phyloP scores from a whole-genome alignment of 2,329 filamentous ascomycete species.

The Colletotrichum siamense region DNA sequence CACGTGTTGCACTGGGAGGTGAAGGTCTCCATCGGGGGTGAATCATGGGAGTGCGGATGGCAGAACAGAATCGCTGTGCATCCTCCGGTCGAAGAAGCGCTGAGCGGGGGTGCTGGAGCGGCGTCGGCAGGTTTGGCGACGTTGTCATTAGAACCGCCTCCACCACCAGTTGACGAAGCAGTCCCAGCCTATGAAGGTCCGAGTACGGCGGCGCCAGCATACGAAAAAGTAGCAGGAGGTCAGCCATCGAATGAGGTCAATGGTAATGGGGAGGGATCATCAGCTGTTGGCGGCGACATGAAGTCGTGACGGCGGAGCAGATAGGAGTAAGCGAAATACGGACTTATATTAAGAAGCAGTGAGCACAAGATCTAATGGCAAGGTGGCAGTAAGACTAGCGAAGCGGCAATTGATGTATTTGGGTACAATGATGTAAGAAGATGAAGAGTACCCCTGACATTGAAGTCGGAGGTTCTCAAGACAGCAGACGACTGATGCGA shows the following conservation, averaged over 20 bases:
- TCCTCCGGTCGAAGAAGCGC: background rate
- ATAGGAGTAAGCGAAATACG: background rate
- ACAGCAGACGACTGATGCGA: no score
- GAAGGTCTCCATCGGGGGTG: background rate
- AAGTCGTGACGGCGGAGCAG: background rate
- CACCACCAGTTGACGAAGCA: background rate
- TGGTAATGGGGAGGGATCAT: background rate
- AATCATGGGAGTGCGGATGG: background rate
- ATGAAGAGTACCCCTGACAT: no score
- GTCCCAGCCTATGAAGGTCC: background rate
- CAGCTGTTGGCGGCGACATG: background rate
- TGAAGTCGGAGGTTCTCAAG: no score
- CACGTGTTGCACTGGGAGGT: background rate
- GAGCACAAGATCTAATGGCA: no score
- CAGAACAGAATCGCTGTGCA: background rate
- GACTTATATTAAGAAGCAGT: background rate
- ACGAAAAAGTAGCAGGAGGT: background rate
- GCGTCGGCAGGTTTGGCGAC: background rate
- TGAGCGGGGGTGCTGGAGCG: background rate
- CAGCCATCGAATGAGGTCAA: background rate
- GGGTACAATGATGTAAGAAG: no score
- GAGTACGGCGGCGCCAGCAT: background rate
- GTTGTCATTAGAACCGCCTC: background rate
- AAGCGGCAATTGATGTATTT: no score
- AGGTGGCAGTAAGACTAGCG: no score